Base-by-base conservation (phyloP, 2,329 filamentous ascomycete genomes). In the Aureobasidium uvarum region DNA sequence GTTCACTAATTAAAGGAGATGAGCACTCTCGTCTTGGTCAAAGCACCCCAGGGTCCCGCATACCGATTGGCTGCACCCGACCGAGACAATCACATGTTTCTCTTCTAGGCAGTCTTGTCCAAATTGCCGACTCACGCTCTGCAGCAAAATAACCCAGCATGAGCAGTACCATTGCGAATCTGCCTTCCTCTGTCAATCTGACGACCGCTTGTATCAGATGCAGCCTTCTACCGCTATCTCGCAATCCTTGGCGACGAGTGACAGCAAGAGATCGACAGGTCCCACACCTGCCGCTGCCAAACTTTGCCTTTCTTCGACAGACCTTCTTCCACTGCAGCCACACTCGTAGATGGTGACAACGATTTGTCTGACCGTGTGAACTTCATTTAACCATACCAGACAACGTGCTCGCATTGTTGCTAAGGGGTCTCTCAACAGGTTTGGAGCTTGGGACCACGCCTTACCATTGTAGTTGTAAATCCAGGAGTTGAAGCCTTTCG, bases 341-440 rank as follows among this genome's bases (percentile, higher is more conserved):
- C 43, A 51, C 45, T 33, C 58, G 45, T 41, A 50, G 10, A 28
- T 51, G 31, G 20, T 46, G 46, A 51, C 45, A 62, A 62, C 58
- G 58, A 62, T 45, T 62, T 28, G 31, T 36, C 33, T 45, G 45
- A 41, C 58, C 45, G 56, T 51, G 28, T 50, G 33, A 33, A 23
- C 16, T 39, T 50, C 45, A 62, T 50, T 62, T 39, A 46, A 60
- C 41, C 43, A 48, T 51, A 62, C n/a, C 45, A 33, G 18, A 45
- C 58, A 62, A 51, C 58, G 58, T 51, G 45, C 58, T 39, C 36
- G 33, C 45, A 62, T 62, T 51, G 43, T 62, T 62, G 58, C 58
- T 31, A 62, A 16, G 45, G 45, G 39, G 11, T 11, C 14, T 25
- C 56, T 60, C 56, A 48, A 48, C 56, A 43, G 18, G 25, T 14